Conservation (phyloP, 257 asterid genomes). For the Scutellaria barbata region DNA sequence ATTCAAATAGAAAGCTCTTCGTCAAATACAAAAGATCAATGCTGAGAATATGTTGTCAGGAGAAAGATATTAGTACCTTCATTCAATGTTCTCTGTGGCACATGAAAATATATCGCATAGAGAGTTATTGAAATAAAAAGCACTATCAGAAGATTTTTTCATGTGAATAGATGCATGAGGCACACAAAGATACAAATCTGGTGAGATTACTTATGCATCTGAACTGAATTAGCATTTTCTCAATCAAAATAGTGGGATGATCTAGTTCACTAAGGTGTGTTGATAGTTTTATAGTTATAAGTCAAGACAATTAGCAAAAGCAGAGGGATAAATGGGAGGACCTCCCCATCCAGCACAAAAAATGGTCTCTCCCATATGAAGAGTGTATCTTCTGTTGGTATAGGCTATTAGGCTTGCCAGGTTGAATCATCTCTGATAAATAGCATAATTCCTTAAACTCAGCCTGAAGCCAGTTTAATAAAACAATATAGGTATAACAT, state of each 20-base stretch:
- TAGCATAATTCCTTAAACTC: background rate
- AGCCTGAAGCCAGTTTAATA: conserved; percentile 12
- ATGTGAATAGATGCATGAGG: background rate
- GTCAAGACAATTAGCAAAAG: background rate
- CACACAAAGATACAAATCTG: background rate
- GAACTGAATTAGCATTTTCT: background rate
- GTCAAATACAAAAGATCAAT: conserved; percentile 6
- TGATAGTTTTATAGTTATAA: background rate
- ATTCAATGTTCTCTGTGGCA: background rate
- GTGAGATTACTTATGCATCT: background rate
- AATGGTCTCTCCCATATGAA: too few relatives aligned
- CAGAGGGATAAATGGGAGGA: background rate
- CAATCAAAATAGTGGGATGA: background rate
- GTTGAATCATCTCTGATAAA: background rate
- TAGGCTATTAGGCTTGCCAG: background rate
- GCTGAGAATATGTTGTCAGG: conserved; percentile 5
- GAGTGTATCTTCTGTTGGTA: too few relatives aligned
- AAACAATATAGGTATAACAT: background rate
- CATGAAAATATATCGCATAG: background rate
- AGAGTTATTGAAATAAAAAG: background rate
- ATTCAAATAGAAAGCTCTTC: background rate
- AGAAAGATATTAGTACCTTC: background rate
- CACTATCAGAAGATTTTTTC: background rate
- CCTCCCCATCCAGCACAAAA: background rate
- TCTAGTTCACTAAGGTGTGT: background rate